phyloP scores from a whole-genome alignment of 73 alveolate species.

The Paramecium caudatum region DNA sequence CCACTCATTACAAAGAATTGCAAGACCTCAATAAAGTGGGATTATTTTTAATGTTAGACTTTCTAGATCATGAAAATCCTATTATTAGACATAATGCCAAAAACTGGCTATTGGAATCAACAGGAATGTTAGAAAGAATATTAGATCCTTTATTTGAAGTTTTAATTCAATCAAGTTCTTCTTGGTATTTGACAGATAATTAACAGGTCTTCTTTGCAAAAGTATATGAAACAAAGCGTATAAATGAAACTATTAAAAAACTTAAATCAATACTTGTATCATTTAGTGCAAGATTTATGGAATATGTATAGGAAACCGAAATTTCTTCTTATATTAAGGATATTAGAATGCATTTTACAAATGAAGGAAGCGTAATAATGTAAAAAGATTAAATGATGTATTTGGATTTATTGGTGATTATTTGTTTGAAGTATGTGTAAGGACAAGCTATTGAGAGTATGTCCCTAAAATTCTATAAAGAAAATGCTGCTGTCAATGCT shows the following conservation, averaged over 20 bases:
- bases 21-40: conserved; percentile 70
- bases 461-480: conserved; percentile 71
- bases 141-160: conserved; percentile 76
- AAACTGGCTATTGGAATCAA: conserved; percentile 74
- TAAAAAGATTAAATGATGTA: conserved; percentile 64
- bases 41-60: conserved; percentile 70
- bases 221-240: conserved; percentile 72
- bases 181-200: conserved; percentile 74
- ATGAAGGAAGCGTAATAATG: conserved; percentile 59
- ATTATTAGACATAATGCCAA: conserved; percentile 75
- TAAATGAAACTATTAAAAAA: conserved; percentile 76
- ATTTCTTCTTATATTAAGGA: conserved; percentile 60
- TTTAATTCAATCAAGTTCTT: conserved; percentile 59
- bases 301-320: conserved; percentile 53
- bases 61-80: conserved; percentile 77
- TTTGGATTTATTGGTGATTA: conserved; percentile 68
- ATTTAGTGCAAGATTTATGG: conserved; percentile 69
- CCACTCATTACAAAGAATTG: conserved; percentile 62
- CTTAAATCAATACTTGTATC: conserved; percentile 65
- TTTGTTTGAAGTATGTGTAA: conserved; percentile 70
- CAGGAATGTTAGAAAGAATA: conserved; percentile 70
- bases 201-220: conserved; percentile 71
- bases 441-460: conserved; percentile 77
- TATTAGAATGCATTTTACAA: conserved; percentile 73
- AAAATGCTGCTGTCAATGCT: conserved; percentile 78